Percentiles rank a stretch among this genome's conserved stretches.
phyloP scores from a whole-genome alignment of 192 early-diverging fungal species.

The Obelidium mucronatum region DNA sequence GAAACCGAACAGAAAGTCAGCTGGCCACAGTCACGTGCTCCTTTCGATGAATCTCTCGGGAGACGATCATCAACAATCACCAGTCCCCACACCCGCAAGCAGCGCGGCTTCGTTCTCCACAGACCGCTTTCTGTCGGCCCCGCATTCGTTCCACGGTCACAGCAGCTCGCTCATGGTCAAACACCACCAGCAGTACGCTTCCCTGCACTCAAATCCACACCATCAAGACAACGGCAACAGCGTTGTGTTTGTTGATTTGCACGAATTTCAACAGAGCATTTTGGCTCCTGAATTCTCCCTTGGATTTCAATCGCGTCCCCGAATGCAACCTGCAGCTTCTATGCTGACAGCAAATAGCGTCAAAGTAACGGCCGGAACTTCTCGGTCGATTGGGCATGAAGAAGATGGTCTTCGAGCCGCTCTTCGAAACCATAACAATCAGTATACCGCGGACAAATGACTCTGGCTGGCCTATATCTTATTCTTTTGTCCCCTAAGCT shows the following conservation, averaged over 20 bases:
- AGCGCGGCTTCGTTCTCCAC: background rate
- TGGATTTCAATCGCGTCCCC: constrained; percentile 10
- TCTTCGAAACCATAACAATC: too few species aligned
- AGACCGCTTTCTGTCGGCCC: background rate
- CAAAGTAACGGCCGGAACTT: too few species aligned
- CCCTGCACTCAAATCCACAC: too few species aligned
- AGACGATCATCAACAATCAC: background rate
- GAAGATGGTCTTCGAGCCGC: too few species aligned
- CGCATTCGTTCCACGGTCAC: background rate
- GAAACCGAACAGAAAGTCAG: too few species aligned
- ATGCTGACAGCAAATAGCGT: too few species aligned
- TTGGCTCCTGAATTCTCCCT: constrained; percentile 12
- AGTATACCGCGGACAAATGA: too few species aligned
- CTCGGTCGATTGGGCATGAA: too few species aligned
- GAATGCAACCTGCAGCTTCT: background rate
- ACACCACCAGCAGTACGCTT: background rate
- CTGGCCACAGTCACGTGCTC: too few species aligned
- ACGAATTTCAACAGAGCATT: constrained; percentile 11
- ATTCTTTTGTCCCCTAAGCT: too few species aligned
- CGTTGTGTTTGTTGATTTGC: background rate
- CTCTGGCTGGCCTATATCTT: too few species aligned
- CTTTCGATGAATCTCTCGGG: too few species aligned
- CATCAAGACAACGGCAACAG: background rate
- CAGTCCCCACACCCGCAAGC: background rate
- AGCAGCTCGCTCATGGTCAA: background rate